These are phyloP conservation scores for Tuber magnatum DNA, from an alignment of 495 filamentous ascomycete species.

Conservation along the genomic window DNA sequence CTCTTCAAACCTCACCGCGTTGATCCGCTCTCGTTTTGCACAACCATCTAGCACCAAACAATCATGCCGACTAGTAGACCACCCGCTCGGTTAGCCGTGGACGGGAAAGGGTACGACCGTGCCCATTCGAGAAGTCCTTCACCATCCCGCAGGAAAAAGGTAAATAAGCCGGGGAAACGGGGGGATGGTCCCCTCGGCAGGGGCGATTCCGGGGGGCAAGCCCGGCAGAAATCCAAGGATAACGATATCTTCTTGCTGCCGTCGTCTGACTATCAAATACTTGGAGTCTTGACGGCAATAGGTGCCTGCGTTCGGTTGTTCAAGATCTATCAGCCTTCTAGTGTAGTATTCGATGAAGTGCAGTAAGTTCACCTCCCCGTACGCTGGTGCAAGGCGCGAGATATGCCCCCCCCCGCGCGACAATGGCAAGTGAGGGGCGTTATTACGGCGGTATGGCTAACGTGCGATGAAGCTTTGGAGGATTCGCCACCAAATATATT, in stretches of 20 bases:
- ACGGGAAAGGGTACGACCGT: slow-evolving; percentile 27
- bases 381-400: neutral
- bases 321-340: slow-evolving; percentile 90
- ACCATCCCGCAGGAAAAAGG: slow-evolving; percentile 24
- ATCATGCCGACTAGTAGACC: slow-evolving; percentile 34
- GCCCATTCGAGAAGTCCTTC: slow-evolving; percentile 30
- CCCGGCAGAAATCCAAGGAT: slow-evolving; percentile 48
- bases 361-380: slow-evolving; percentile 57
- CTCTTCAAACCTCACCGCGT: neutral
- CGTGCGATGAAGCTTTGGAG: slow-evolving; percentile 68
- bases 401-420: neutral
- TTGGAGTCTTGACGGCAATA: slow-evolving; percentile 64
- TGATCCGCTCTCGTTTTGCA: neutral
- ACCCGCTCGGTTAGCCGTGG: slow-evolving; percentile 29
- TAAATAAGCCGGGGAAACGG: slow-evolving; percentile 11
- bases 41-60: slow-evolving; percentile 12
- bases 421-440: neutral
- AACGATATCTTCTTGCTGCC: slow-evolving; percentile 70
- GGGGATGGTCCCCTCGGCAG: neutral
- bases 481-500: slow-evolving; percentile 97
- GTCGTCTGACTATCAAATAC: slow-evolving; percentile 67
- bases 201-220: neutral
- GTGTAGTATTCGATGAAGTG: slow-evolving; percentile 98
- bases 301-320: slow-evolving; percentile 79
- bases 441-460: slow-evolving; percentile 16